These are phyloP conservation scores for Castanea crenata DNA, from an alignment of 306 rosid species.

Conservation along the genomic window DNA sequence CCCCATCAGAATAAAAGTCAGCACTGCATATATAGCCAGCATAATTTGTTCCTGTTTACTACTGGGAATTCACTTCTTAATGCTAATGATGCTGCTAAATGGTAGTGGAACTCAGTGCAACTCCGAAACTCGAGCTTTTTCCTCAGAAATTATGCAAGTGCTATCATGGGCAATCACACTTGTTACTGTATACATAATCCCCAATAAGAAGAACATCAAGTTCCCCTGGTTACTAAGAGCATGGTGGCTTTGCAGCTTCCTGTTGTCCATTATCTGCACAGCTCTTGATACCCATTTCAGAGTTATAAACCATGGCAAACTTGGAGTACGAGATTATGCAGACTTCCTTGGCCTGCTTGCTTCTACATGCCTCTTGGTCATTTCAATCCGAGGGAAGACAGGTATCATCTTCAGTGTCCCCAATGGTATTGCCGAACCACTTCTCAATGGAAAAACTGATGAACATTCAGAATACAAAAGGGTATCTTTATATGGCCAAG, in stretches of 20 bases:
- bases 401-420: slow-evolving; percentile 27
- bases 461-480: slow-evolving; percentile 20
- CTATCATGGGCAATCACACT: slow-evolving; percentile 52
- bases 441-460: slow-evolving; percentile 45
- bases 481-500: slow-evolving; percentile 66
- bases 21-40: slow-evolving; percentile 49
- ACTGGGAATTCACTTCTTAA: slow-evolving; percentile 38
- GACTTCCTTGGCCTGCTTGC: slow-evolving; percentile 54
- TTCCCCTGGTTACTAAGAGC: slow-evolving; percentile 77
- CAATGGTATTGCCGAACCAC: slow-evolving; percentile 59
- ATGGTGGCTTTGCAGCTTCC: slow-evolving; percentile 80
- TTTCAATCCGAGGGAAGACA: slow-evolving; percentile 69
- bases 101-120: slow-evolving; percentile 51
- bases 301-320: slow-evolving; percentile 22
- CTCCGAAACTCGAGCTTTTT: slow-evolving; percentile 25
- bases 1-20: slow-evolving; percentile 24
- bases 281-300: slow-evolving; percentile 40
- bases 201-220: slow-evolving; percentile 25
- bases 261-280: slow-evolving; percentile 37
- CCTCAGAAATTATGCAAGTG: slow-evolving; percentile 60
- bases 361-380: slow-evolving; percentile 48
- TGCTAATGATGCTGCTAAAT: slow-evolving; percentile 37
- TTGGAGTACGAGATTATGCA: slow-evolving; percentile 47
- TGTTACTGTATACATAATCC: slow-evolving; percentile 31
- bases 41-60: slow-evolving; percentile 46